These are phyloP conservation scores for Scytalidium lignicola DNA, from an alignment of 2,329 filamentous ascomycete genomes.

Conservation along the genomic window DNA sequence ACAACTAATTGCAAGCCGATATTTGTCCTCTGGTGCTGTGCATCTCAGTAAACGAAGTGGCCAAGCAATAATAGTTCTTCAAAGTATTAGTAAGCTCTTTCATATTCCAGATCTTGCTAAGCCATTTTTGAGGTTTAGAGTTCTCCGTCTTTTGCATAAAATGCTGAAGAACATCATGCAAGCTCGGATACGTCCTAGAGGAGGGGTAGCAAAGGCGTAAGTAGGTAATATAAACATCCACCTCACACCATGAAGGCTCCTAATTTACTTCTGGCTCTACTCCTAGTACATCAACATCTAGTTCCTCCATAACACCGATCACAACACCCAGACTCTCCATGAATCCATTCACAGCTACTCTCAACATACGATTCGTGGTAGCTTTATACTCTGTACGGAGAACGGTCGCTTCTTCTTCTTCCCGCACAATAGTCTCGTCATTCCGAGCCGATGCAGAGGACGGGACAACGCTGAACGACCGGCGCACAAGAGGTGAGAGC, in stretches of 20 bases:
- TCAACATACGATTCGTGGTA: slow-evolving; percentile 92
- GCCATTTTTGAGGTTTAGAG: too few relatives aligned
- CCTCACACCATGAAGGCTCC: neutral
- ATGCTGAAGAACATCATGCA: too few relatives aligned
- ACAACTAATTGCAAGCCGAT: too few relatives aligned
- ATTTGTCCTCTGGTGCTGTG: too few relatives aligned
- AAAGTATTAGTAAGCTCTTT: too few relatives aligned
- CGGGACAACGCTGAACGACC: slow-evolving; percentile 58
- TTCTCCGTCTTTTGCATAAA: too few relatives aligned
- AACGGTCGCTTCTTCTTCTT: slow-evolving; percentile 41
- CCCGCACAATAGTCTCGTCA: slow-evolving; percentile 15
- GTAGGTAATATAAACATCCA: neutral
- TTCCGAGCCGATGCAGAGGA: slow-evolving; percentile 14
- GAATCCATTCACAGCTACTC: slow-evolving; percentile 93
- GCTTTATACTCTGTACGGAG: slow-evolving; percentile 76
- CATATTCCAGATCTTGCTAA: too few relatives aligned
- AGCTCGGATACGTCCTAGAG: too few relatives aligned
- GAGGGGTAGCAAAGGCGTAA: too few relatives aligned
- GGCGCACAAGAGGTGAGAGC: slow-evolving; percentile 75
- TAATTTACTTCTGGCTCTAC: slow-evolving; percentile 26
- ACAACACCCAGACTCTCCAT: slow-evolving; percentile 86
- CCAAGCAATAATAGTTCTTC: too few relatives aligned
- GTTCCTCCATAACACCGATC: slow-evolving; percentile 81
- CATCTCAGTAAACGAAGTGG: too few relatives aligned
- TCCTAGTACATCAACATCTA: slow-evolving; percentile 78